Evolutionary conservation across 768 basidiomycete genomes (phyloP).

Genomic region (Fibroporia radiculosa): DNA sequence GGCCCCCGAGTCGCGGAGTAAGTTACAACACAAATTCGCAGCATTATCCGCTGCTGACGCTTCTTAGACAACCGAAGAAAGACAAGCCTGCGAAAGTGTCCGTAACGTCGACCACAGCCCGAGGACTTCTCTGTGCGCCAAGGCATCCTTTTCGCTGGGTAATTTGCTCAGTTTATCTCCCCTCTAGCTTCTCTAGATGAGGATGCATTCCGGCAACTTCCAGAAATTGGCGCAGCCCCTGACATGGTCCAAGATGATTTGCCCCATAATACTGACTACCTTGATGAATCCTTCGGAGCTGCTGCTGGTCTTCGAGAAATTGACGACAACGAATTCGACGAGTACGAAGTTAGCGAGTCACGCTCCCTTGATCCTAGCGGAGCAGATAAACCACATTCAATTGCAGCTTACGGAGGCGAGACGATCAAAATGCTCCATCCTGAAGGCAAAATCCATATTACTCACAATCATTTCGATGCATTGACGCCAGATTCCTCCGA

Average conservation of each 20-base stretch:
- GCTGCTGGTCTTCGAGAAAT: conserved; percentile 71
- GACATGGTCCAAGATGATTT: conserved; percentile 92
- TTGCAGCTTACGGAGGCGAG: conserved; percentile 71
- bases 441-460: conserved; percentile 52
- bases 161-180: background rate
- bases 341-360: too few relatives aligned
- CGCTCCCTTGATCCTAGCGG: too few relatives aligned
- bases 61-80: conserved; percentile 4
- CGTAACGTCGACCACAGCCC: conserved; percentile 3
- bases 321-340: conserved; percentile 65
- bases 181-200: conserved; percentile 69
- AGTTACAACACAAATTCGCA: background rate
- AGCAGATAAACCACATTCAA: conserved; percentile 21
- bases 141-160: background rate
- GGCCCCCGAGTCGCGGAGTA: conserved; percentile 22
- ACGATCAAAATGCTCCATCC: conserved; percentile 72
- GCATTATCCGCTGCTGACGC: background rate
- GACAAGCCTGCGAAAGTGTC: conserved; percentile 14
- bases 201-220: conserved; percentile 65
- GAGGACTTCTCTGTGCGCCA: conserved; percentile 22
- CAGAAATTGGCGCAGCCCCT: conserved; percentile 70
- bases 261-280: conserved; percentile 81
- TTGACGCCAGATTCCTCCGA: conserved; percentile 48
- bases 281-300: conserved; percentile 75
- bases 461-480: conserved; percentile 69